Base-by-base conservation (phyloP, 495 filamentous ascomycete species). In the Ramalina intermedia region DNA sequence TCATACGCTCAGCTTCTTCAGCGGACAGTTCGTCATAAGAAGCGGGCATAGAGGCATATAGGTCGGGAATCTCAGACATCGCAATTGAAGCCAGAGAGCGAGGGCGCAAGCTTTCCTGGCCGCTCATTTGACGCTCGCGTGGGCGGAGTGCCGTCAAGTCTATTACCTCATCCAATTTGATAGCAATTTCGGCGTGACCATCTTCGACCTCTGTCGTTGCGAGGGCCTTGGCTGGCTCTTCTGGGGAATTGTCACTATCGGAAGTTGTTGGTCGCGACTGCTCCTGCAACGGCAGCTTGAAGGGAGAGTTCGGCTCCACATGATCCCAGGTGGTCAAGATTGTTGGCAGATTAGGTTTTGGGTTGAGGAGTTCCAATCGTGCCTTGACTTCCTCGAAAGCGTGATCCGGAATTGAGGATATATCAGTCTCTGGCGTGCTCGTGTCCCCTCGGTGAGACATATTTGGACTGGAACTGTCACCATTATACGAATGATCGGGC, bases 81-180 rank as follows among this genome's bases (percentile, higher is more conserved):
- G 61, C 42, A 52, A 63, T 47, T 61, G 61, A 49, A 49, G 58
- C 42, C 51, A 59, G 27, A 57, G 68, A 50, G 56, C 66, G 6
- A 67, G 65, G 47, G 68, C 71, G 53, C 63, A 70, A 13, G 52
- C 62, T 50, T 39, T 57, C 55, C 23, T 48, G 26, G 7, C 39
- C 40, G 35, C 52, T 49, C 20, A 49, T 52, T 37, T 48, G 52
- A 8, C 57, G 56, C 23, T 47, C 33, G 16, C 48, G 46, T 26
- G 46, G 51, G 46, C 49, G 48, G 4, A 53, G 41, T 24, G 47
- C 35, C 21, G 50, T 35, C 29, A 38, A 36, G 39, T 50, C 53
- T 23, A 21, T 27, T 1, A 43, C 46, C 8, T 37, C 47, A 5
- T 52, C 47, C 29, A 53, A 29, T 2, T 29, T 47, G 13, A 57